Base-by-base conservation (phyloP, 257 asterid species). In the Scutellaria barbata region DNA sequence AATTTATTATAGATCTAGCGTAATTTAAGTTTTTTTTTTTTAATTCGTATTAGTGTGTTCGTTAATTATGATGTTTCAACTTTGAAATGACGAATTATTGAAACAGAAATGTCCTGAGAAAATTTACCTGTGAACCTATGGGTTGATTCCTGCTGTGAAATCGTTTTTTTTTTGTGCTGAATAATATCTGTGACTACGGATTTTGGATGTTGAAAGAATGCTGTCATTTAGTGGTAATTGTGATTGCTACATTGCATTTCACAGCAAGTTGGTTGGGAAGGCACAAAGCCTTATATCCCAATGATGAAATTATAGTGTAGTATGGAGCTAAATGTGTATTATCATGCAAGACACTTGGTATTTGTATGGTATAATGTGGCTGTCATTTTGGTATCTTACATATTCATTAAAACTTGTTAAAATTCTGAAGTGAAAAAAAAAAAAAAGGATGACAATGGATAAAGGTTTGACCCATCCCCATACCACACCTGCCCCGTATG, bases 1-100 rank as follows among this genome's bases (percentile, higher is more conserved):
- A 68, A 55, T 54, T 64, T 51, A 35, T 5, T 47, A 18, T 47
- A 73, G 88, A 81, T 83, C 83, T 80, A 76, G 10, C 43, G 18
- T 13, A 41, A 18, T 43, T 22, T 5, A 11, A 12, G 6, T 18
- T 41, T 46, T 61, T 17, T 25, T 6, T 41, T 46, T 61, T 17
- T 25, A 3, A 5, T 9, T 10, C 41, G 35, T 20, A 67, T 10
- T 66, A 47, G 50, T 43, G 7, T 9, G 20, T 3, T 48, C 33
- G 11, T 45, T 1, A 46, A 48, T 61, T 11, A 13, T 8, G 56
- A 47, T 25, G 43, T 71, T 33, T 35, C 13, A 59, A 33, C 25
- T 35, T 6, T 5, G 7, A 61, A 43, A 18, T 62, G 53, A 76
- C 20, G 59, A 12, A 8, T 68, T 12, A 17, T 50, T 47, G 22